These are phyloP conservation scores for Tulasnella sp. DNA, from an alignment of 768 basidiomycete genomes.

Conservation along the genomic window DNA sequence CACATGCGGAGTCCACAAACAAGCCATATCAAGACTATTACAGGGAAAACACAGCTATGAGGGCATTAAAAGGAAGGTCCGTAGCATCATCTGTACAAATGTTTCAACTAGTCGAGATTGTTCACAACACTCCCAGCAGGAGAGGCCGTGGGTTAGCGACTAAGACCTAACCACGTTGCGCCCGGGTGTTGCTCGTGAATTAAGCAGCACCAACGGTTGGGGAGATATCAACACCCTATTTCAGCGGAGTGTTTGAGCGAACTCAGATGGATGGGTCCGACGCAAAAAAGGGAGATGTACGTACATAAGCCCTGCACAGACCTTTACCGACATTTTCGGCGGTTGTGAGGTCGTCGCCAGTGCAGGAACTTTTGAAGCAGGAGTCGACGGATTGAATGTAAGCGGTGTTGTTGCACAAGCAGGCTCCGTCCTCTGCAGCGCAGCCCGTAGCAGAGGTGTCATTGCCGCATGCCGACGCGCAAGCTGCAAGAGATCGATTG, in stretches of 20 bases:
- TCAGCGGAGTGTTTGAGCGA: neutral
- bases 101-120: no score
- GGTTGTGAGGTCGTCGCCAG: neutral
- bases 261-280: neutral
- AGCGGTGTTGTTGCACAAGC: constrained; percentile 50
- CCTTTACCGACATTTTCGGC: neutral
- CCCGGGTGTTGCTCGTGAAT: no score
- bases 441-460: constrained; percentile 38
- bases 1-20: no score
- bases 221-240: neutral
- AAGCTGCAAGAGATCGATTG: neutral
- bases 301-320: constrained; percentile 6
- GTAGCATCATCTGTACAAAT: no score
- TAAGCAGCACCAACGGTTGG: neutral
- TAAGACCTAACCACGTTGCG: no score
- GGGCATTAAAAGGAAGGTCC: no score
- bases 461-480: neutral
- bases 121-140: no score
- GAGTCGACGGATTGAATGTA: neutral
- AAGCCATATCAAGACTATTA: no score
- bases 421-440: constrained; percentile 42
- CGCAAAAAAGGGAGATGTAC: no score
- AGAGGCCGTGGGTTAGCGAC: no score
- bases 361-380: neutral
- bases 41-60: no score